Evolutionary conservation across 2,329 filamentous ascomycete species (phyloP).

Genomic region (Macrophomina tecta): DNA sequence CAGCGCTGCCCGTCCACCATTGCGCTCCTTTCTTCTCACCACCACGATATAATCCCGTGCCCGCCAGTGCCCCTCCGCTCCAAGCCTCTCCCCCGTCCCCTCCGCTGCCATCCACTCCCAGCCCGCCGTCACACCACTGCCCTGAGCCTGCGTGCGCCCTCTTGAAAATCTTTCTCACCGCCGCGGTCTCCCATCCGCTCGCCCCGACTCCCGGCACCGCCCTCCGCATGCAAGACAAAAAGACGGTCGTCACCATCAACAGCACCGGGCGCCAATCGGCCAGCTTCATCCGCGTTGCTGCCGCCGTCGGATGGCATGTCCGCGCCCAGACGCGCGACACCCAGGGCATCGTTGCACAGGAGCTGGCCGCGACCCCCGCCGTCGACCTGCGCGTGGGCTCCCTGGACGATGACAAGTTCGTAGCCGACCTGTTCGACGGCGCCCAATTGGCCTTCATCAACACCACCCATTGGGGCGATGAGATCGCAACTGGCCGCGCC

Average conservation of each 20-base stretch:
- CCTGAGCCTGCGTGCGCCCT: slow-evolving; percentile 2
- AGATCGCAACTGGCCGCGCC: slow-evolving; percentile 85
- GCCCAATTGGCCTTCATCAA: slow-evolving; percentile 95
- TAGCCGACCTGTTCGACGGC: slow-evolving; percentile 79
- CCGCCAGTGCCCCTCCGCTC: background rate
- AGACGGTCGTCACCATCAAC: slow-evolving; percentile 93
- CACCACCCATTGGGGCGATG: slow-evolving; percentile 95
- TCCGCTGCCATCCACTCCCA: background rate
- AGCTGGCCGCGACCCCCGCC: slow-evolving; percentile 82
- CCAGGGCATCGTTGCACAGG: slow-evolving; percentile 85
- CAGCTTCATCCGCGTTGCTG: slow-evolving; percentile 91
- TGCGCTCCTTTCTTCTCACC: slow-evolving; percentile 14
- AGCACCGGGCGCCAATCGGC: slow-evolving; percentile 94
- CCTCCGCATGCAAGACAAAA: slow-evolving; percentile 53
- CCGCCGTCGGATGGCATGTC: slow-evolving; percentile 91
- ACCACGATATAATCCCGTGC: slow-evolving; percentile 22
- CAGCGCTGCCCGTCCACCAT: slow-evolving; percentile 24
- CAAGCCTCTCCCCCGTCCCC: background rate
- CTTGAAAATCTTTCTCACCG: slow-evolving; percentile 9
- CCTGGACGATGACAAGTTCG: slow-evolving; percentile 75
- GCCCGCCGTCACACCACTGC: slow-evolving; percentile 12
- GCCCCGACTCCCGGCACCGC: slow-evolving; percentile 1
- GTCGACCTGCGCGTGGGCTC: slow-evolving; percentile 73
- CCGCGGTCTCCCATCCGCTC: background rate
- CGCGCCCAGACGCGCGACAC: slow-evolving; percentile 88